Percentiles rank a stretch among this genome's conserved stretches.
Conservation (phyloP, 805 yeast species). For the Myxozyma mucilagina region DNA sequence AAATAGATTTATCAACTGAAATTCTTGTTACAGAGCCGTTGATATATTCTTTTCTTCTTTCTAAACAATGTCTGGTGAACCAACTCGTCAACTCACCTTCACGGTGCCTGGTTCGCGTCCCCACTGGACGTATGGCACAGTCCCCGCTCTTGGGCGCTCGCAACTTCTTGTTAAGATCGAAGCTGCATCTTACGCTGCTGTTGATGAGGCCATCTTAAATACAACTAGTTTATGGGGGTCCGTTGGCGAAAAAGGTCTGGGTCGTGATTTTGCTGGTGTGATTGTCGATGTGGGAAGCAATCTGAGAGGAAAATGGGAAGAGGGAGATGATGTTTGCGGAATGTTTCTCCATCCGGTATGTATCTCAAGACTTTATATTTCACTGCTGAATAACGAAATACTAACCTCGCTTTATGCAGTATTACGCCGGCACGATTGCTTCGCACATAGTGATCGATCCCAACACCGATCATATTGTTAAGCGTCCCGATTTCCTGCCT, state of each 20-base stretch:
- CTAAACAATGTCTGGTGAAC: constrained; percentile 11
- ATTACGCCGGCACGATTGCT: constrained; percentile 58
- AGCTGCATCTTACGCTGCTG: constrained; percentile 63
- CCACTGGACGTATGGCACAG: constrained; percentile 38
- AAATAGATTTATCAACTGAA: background rate
- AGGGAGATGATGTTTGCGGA: constrained; percentile 70
- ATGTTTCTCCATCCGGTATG: constrained; percentile 48
- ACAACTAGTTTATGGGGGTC: constrained; percentile 46
- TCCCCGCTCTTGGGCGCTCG: constrained; percentile 50
- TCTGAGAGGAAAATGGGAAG: constrained; percentile 43
- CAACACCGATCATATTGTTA: constrained; percentile 49
- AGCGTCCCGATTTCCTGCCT: constrained; percentile 51
- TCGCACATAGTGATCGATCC: constrained; percentile 60
- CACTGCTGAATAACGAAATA: background rate
- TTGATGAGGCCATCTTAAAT: constrained; percentile 62
- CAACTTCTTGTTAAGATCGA: constrained; percentile 59
- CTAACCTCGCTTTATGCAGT: constrained; percentile 22
- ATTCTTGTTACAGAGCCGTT: background rate
- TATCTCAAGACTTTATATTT: background rate
- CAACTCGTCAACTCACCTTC: constrained; percentile 30
- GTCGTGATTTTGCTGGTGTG: constrained; percentile 68
- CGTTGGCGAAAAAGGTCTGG: constrained; percentile 61
- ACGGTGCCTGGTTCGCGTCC: constrained; percentile 26
- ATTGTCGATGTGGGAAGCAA: constrained; percentile 57
- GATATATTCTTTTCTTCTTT: background rate